Evolutionary conservation across 805 yeast species (phyloP), one percentile per base, ranked within the genome.

Genomic region (Monosporozyma unispora): DNA sequence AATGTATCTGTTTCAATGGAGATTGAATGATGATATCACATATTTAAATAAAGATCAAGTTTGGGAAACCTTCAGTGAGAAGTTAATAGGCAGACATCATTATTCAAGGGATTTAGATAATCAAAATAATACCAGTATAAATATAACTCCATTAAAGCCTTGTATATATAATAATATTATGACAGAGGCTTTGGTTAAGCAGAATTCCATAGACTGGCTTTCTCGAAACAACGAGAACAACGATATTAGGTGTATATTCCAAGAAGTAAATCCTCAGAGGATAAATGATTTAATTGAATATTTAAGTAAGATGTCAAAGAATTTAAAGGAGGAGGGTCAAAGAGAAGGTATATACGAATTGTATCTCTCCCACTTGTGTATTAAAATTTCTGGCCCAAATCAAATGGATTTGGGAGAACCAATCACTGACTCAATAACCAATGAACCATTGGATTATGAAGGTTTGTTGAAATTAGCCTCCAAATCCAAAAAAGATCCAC

Each of bases 1-100:
- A 9, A 52, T 59, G 46, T 51, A 50, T 16, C 33, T 59, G 2
- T 57, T 53, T 37, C 55, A 49, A 22, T 56, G 57, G 57, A 11
- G 18, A 18, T 18, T 35, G 14, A 19, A 35, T 19, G 22, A 21
- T 10, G 29, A n/a, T 18, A 9, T 19, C 2, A 16, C 4, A 16
- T 19, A 44, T 14, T 16, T 31, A 12, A 33, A 27, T 16, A 33
- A 23, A 16, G 14, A 25, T n/a, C 21, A 25, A 23, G 14, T 23
- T 10, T 22, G 41, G 41, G 22, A 44, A 11, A 18, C 22, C 7
- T 33, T 33, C 12, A 28, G 16, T 7, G 16, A 19, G 11, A 29
- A 19, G 14, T 19, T 19, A 6, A 8, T 33, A 6, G 33, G 22
- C 14, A 4, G 14, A 14, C 16, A 31, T 16, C 35, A 31, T 12